A percentile compares a stretch with the other conserved stretches of the same genome.
Conservation (phyloP, 495 filamentous ascomycete species). For the Daldinia decipiens region DNA sequence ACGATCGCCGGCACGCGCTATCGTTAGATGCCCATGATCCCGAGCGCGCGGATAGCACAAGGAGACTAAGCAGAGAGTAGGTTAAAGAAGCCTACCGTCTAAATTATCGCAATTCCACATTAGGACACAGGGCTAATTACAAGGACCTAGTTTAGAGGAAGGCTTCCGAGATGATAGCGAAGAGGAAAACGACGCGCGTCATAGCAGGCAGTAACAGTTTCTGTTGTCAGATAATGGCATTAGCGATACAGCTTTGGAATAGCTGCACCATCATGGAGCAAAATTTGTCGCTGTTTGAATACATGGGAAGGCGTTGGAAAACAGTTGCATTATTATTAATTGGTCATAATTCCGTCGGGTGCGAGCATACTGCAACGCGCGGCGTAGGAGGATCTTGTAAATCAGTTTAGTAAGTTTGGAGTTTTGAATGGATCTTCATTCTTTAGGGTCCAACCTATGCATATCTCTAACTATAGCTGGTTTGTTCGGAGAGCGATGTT, state of each 20-base stretch:
- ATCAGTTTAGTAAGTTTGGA: conserved; percentile 18
- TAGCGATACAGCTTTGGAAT: conserved; percentile 5
- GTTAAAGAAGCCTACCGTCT: conserved; percentile 38
- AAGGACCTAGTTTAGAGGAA: conserved; percentile 66
- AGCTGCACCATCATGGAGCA: conserved; percentile 9
- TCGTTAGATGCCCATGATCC: conserved; percentile 65
- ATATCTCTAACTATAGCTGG: not conserved
- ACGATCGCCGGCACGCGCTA: conserved; percentile 73
- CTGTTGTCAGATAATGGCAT: not conserved
- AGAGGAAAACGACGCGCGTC: conserved; percentile 57
- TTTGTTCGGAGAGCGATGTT: not conserved
- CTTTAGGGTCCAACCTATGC: not conserved
- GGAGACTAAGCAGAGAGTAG: conserved; percentile 79
- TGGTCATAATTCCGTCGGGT: not conserved
- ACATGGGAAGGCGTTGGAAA: not conserved
- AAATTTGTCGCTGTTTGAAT: not conserved
- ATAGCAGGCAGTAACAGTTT: conserved; percentile 27
- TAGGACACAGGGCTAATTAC: conserved; percentile 36
- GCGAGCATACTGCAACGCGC: conserved; percentile 2
- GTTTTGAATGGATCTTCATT: conserved; percentile 21
- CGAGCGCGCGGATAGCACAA: conserved; percentile 59
- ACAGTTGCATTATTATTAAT: not conserved
- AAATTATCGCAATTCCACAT: not conserved
- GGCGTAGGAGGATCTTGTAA: conserved; percentile 21
- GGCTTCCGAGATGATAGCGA: conserved; percentile 87